These are phyloP conservation scores for Fraxinus velutina DNA, from an alignment of 305 asterid genomes.

Conservation along the genomic window DNA sequence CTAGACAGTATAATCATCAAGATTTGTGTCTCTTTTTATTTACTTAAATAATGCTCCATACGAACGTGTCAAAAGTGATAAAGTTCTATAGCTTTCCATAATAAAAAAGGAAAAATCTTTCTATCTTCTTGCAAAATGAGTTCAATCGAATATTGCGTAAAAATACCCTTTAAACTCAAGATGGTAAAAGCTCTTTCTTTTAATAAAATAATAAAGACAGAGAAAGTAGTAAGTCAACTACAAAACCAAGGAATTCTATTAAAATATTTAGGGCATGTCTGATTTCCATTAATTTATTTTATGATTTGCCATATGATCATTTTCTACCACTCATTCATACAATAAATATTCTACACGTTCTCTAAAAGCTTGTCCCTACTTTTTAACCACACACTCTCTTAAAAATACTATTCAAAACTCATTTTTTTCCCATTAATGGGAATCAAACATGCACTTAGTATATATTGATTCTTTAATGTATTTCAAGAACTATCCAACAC, in stretches of 20 bases:
- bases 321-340: no score
- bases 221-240: slow-evolving; percentile 9
- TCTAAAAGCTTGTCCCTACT: no score
- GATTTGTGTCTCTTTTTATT: neutral
- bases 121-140: neutral
- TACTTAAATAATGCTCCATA: neutral
- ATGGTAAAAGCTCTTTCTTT: neutral
- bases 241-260: neutral
- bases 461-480: neutral
- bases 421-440: no score
- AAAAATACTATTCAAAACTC: no score
- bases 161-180: neutral
- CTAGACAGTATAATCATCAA: neutral
- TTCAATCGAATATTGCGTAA: neutral
- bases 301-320: no score
- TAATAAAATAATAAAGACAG: slow-evolving; percentile 1
- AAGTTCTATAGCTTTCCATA: neutral
- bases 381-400: no score
- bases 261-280: neutral
- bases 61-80: neutral
- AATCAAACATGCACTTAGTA: neutral
- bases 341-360: no score
- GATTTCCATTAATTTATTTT: no score
- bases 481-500: slow-evolving; percentile 18
- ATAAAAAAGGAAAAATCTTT: neutral